Conservation (phyloP, 306 rosid species). For the Quercus cerris region DNA sequence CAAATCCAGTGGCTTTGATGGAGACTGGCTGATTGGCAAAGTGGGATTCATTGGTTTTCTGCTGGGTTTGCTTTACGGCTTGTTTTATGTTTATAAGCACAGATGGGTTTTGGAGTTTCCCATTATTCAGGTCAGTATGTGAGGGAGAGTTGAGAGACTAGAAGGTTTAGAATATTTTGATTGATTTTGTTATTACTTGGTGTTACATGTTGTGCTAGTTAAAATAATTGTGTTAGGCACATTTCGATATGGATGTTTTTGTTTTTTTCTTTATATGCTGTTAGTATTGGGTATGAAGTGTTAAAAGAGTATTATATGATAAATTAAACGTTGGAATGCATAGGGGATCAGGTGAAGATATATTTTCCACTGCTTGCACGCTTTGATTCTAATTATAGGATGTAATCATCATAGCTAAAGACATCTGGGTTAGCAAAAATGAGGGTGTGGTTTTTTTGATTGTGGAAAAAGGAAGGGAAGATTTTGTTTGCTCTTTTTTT, state of each 20-base stretch:
- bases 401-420: too few species aligned
- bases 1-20: slow-evolving; percentile 9
- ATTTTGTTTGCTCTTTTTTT: neutral
- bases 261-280: neutral
- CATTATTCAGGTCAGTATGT: slow-evolving; percentile 69
- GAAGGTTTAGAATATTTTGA: neutral
- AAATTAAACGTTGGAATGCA: neutral
- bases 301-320: neutral
- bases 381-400: too few species aligned
- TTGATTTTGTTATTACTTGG: neutral
- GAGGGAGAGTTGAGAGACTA: neutral
- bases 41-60: slow-evolving; percentile 55
- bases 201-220: neutral
- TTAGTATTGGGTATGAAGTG: neutral
- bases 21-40: slow-evolving; percentile 41
- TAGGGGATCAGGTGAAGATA: neutral
- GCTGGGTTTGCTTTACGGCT: slow-evolving; percentile 61
- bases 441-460: too few species aligned
- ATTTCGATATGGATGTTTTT: neutral
- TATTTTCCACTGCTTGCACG: neutral
- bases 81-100: slow-evolving; percentile 57
- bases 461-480: too few species aligned
- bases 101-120: slow-evolving; percentile 87
- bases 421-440: too few species aligned
- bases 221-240: neutral